Base-by-base conservation (phyloP, 176 grass and related monocot species). In the Phoenix dactylifera region DNA sequence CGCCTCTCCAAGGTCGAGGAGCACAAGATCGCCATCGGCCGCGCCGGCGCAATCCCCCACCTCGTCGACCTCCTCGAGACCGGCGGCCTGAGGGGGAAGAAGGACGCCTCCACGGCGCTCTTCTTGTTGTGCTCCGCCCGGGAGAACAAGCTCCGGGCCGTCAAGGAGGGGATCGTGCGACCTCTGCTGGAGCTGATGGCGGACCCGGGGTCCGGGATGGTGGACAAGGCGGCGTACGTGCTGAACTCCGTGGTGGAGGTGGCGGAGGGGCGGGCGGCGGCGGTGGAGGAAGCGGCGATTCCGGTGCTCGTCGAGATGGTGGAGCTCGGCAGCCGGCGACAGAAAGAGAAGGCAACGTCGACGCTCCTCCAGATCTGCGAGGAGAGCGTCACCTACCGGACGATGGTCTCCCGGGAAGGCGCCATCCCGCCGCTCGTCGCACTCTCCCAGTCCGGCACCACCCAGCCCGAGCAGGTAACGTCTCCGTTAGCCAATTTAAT, bases 231-330 rank as follows among this genome's bases (percentile, higher is more conserved):
- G 4, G 87, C 93, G 1, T 97, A 83, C 69, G 87, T 97, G 7
- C 79, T 97, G 56, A 57, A 78, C 74, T 73, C 80, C 6, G 71
- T 97, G 0, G 77, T 85, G n/a, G 22, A 58, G 4, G 26, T 48
- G 17, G 5, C 68, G 3, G 84, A 92, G 69, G 93, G 93, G 1
- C 79, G 78, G 6, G 50, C 74, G 29, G 63, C 79, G 6, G 71
- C 84, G 4, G 87, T 97, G 14, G 81, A 88, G 18, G 87, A 92
- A 51, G 81, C 81, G 61, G 93, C 81, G 15, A 51, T 92, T 39
- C 84, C 84, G 25, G 93, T 98, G 1, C 72, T 98, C 4, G 93
- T 98, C 7, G 93, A 98, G 84, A 92, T 98, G 93, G 77, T 98
- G 0, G 93, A 98, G 79, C 73, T 63, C 1, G 93, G 93, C 16